These are phyloP conservation scores for Daldinia decipiens DNA, from an alignment of 495 filamentous ascomycete genomes.

Conservation along the genomic window DNA sequence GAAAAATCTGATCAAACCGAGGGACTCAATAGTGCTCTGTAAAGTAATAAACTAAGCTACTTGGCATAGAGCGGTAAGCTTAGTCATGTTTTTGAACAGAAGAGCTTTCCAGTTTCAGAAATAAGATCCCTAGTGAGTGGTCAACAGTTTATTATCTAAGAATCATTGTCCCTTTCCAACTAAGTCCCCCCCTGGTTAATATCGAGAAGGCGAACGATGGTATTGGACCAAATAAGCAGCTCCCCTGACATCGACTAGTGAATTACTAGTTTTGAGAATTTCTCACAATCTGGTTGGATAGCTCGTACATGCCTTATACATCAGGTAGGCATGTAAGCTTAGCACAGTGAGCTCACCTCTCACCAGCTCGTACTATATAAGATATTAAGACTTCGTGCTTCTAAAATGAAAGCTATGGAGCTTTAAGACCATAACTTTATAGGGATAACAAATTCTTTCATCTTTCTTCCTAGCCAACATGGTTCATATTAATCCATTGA, in stretches of 20 bases:
- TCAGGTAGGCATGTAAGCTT: neutral
- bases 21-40: neutral
- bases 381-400: neutral
- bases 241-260: neutral
- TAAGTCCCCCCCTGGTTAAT: neutral
- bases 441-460: neutral
- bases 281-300: neutral
- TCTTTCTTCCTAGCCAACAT: constrained; percentile 12
- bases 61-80: neutral
- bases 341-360: neutral
- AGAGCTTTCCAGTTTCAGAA: neutral
- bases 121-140: neutral
- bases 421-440: neutral
- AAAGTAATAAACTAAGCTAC: neutral
- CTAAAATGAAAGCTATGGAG: neutral
- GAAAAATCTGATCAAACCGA: neutral
- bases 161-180: neutral
- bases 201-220: neutral
- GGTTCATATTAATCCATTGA: constrained; percentile 13
- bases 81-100: neutral
- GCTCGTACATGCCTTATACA: neutral
- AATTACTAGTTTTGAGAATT: neutral
- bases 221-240: neutral
- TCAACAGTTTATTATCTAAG: neutral
- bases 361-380: neutral